These are phyloP conservation scores for Globisporangium polare DNA, from an alignment of 352 stramenopile species.

Conservation along the genomic window DNA sequence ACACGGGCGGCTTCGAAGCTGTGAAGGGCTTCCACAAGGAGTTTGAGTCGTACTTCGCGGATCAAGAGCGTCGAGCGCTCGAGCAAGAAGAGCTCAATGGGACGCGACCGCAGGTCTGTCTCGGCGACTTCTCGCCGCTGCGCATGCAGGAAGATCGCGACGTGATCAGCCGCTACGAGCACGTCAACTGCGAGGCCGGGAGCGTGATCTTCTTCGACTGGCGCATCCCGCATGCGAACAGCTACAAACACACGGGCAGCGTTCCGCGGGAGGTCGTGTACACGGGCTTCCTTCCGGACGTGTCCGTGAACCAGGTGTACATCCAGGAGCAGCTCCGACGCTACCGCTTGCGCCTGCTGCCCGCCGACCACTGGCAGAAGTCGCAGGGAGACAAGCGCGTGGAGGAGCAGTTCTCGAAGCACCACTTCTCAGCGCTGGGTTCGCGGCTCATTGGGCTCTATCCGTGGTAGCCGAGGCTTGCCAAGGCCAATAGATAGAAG, in stretches of 20 bases:
- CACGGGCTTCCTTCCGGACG: slow-evolving; percentile 75
- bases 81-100: slow-evolving; percentile 8
- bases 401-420: slow-evolving; percentile 52
- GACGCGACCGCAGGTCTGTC: slow-evolving; percentile 63
- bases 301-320: slow-evolving; percentile 70
- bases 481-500: not conserved
- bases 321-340: slow-evolving; percentile 66
- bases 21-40: slow-evolving; percentile 85
- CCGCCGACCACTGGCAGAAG: slow-evolving; percentile 80
- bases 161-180: slow-evolving; percentile 70
- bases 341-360: slow-evolving; percentile 58
- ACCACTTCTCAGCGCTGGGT: slow-evolving; percentile 64
- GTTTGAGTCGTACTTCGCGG: slow-evolving; percentile 61
- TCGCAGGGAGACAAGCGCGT: slow-evolving; percentile 47
- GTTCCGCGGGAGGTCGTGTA: slow-evolving; percentile 81
- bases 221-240: slow-evolving; percentile 86
- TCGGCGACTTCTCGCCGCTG: slow-evolving; percentile 86
- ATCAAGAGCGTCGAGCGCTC: slow-evolving; percentile 13
- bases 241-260: slow-evolving; percentile 60
- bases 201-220: slow-evolving; percentile 89
- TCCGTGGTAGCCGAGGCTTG: slow-evolving; percentile 33
- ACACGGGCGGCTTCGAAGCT: slow-evolving; percentile 85
- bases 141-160: slow-evolving; percentile 79
- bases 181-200: slow-evolving; percentile 54
- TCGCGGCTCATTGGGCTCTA: slow-evolving; percentile 59